These are phyloP conservation scores for Leucocoprinus birnbaumii DNA, from an alignment of 768 basidiomycete species.

Conservation along the genomic window DNA sequence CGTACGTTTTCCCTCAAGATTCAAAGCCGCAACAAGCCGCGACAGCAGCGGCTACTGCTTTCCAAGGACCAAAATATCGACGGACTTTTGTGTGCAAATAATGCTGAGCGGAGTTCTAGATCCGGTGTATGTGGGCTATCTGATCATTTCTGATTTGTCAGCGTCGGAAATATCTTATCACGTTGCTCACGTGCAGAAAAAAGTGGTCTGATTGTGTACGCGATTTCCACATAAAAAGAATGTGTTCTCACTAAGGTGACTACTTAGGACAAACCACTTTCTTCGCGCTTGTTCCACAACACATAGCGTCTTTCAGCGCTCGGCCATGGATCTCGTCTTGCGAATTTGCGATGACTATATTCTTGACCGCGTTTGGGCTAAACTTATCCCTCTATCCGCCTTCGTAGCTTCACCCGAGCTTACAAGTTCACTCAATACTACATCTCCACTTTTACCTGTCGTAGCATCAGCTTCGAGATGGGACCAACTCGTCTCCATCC, in stretches of 20 bases:
- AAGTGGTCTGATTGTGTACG: slow-evolving; percentile 37
- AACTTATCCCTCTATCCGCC: slow-evolving; percentile 63
- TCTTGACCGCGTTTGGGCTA: slow-evolving; percentile 80
- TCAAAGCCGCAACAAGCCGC: too few species aligned
- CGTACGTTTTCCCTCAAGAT: too few species aligned
- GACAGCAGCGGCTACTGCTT: too few species aligned
- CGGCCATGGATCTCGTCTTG: slow-evolving; percentile 86
- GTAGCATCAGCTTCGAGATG: slow-evolving; percentile 37
- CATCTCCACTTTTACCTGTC: slow-evolving; percentile 32
- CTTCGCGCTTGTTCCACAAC: not conserved
- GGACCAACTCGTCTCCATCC: slow-evolving; percentile 49
- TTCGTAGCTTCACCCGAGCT: slow-evolving; percentile 30
- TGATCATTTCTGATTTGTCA: slow-evolving; percentile 8
- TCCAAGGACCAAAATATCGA: too few species aligned
- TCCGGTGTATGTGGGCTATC: not conserved
- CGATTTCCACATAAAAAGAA: slow-evolving; percentile 23
- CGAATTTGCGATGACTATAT: slow-evolving; percentile 63
- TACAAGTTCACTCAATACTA: slow-evolving; percentile 31
- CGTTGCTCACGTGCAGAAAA: slow-evolving; percentile 26
- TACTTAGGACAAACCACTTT: not conserved
- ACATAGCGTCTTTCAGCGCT: slow-evolving; percentile 6
- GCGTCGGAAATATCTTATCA: slow-evolving; percentile 10
- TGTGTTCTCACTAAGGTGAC: not conserved
- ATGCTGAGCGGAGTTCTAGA: too few species aligned
- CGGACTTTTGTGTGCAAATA: too few species aligned